phyloP scores from a whole-genome alignment of 2,329 filamentous ascomycete genomes.

The Didymella sp. region DNA sequence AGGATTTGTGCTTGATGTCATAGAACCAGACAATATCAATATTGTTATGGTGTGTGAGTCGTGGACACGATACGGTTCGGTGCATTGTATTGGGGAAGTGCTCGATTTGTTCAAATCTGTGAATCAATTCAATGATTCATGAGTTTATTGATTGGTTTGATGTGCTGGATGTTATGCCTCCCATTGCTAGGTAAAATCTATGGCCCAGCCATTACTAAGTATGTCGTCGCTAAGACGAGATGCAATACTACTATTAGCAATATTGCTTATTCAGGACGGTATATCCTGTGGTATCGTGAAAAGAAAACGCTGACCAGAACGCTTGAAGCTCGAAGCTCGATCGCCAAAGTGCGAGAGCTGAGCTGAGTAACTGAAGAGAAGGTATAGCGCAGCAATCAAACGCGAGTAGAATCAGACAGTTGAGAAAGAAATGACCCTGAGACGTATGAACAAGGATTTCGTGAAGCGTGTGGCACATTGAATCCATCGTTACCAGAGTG shows the following conservation, averaged over 20 bases:
- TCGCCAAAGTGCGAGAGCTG: slow-evolving; percentile 16
- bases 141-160: neutral
- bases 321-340: slow-evolving; percentile 19
- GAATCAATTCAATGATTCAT: too few relatives aligned
- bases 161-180: slow-evolving; percentile 6
- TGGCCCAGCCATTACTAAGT: slow-evolving; percentile 14
- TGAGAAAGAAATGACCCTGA: neutral
- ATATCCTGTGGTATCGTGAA: slow-evolving; percentile 20
- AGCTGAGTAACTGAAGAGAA: slow-evolving; percentile 10
- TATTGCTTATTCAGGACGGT: slow-evolving; percentile 12
- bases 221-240: slow-evolving; percentile 1
- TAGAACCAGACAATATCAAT: slow-evolving; percentile 1
- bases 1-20: slow-evolving; percentile 13
- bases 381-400: slow-evolving; percentile 13
- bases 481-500: slow-evolving; percentile 15
- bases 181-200: slow-evolving; percentile 16
- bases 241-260: slow-evolving; percentile 13
- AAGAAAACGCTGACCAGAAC: slow-evolving; percentile 19
- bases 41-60: neutral
- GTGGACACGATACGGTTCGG: neutral
- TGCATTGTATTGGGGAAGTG: neutral
- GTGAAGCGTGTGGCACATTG: slow-evolving; percentile 6
- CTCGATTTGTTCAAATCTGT: neutral
- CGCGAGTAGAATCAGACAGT: slow-evolving; percentile 3
- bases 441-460: slow-evolving; percentile 5